Base-by-base conservation (phyloP, 2,329 filamentous ascomycete genomes). In the Sporothrix globosa region DNA sequence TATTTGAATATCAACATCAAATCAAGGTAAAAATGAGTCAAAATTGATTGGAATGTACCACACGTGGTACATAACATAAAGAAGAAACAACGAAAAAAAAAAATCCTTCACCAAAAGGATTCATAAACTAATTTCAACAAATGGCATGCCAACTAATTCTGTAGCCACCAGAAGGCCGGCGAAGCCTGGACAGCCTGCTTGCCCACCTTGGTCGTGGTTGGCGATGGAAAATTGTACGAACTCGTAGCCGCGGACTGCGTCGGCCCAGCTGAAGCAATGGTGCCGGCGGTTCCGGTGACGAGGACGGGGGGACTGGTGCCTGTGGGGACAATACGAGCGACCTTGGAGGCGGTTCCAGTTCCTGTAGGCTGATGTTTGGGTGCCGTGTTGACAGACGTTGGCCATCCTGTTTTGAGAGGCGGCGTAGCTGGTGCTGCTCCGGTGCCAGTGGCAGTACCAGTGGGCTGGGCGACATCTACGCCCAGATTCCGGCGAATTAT, bases 171-270 rank as follows among this genome's bases (percentile, higher is more conserved):
- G 10, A 46, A 27, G 21, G 19, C 39, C n/a, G 39, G 39, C 3
- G 30, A 58, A 9, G 21, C 17, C 6, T 21, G 39, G 13, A 21
- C 58, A 10, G 39, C 58, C 41, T 39, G 58, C 39, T 46, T 46
- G n/a, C 14, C 58, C 10, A 21, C 54, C 58, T 44, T 63, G 39
- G n/a, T 27, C 5, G 39, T 46, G 13, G n/a, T 63, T 17, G 58
- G 58, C 58, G 58, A 44, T 39, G 58, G 58, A n/a, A 44, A 63
- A 39, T 46, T 63, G 39, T 63, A 63, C 13, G 58, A 63, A 21
- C 58, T 63, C 58, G 44, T 63, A 10, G 6, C 39, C 7, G 17
- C 17, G 39, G 58, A 13, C 39, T 10, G 39, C 14, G 58, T 46
- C 4, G 58, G 39, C 9, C n/a, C n/a, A 17, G 58, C 21, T 3